A percentile compares a stretch with the other conserved stretches of the same genome.
These are phyloP conservation scores for Dictyostelium brefeldianum DNA, from an alignment of 78 protist species.

Conservation along the genomic window DNA sequence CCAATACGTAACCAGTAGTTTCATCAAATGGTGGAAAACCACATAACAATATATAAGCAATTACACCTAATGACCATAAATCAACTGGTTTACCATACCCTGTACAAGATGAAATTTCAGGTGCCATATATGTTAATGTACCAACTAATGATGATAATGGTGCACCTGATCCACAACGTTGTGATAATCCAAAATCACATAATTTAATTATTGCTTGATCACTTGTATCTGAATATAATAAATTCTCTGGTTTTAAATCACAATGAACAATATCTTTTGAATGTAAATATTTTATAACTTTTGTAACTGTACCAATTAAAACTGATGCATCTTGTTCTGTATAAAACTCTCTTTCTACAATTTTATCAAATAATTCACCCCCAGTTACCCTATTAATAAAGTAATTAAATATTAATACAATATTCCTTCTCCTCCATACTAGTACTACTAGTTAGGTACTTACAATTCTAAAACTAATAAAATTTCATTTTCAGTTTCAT, in stretches of 20 bases:
- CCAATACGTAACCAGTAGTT: slow-evolving; percentile 90
- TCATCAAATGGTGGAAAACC: slow-evolving; percentile 95
- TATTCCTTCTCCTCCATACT: too few species aligned
- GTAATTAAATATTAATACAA: too few species aligned
- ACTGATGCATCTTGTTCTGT: slow-evolving; percentile 83
- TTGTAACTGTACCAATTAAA: slow-evolving; percentile 57
- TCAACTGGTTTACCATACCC: slow-evolving; percentile 94
- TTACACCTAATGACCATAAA: slow-evolving; percentile 91
- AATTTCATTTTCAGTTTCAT: slow-evolving; percentile 66
- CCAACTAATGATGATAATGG: slow-evolving; percentile 53
- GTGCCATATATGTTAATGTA: slow-evolving; percentile 86
- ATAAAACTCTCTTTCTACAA: slow-evolving; percentile 78
- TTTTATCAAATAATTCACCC: slow-evolving; percentile 88
- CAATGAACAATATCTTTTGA: slow-evolving; percentile 85
- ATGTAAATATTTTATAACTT: slow-evolving; percentile 77
- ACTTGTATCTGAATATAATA: slow-evolving; percentile 58
- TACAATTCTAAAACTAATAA: slow-evolving; percentile 81
- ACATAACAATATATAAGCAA: slow-evolving; percentile 90
- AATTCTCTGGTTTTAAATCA: slow-evolving; percentile 86
- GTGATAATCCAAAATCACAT: slow-evolving; percentile 81
- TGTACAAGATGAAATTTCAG: slow-evolving; percentile 84
- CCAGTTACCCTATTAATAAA: slow-evolving; percentile 72
- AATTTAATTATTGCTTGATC: slow-evolving; percentile 69
- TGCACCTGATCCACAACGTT: slow-evolving; percentile 45
- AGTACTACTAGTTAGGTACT: too few species aligned